Base-by-base conservation (phyloP, 2,329 filamentous ascomycete genomes). In the Simplicillium sp. region DNA sequence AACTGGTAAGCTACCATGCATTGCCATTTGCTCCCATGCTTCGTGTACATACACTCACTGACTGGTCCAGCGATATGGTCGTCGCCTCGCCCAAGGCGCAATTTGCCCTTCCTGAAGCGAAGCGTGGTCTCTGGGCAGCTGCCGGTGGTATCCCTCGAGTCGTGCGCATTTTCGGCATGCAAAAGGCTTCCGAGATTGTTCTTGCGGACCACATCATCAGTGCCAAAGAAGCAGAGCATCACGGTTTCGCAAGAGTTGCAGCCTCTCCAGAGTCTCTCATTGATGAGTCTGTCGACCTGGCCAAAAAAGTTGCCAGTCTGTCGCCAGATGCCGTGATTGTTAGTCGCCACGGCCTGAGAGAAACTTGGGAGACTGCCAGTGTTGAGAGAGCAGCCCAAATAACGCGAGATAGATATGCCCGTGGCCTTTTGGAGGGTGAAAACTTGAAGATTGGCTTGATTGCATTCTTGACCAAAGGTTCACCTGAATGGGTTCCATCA, bases 71-170 rank as follows among this genome's bases (percentile, higher is more conserved):
- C 44, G 71, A 75, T 46, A 59, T 77, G 52, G 67, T 75, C 4
- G 60, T 76, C 8, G 73, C 73, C 2, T 66, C 68, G 0, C 66
- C 70, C 1, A 63, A 60, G 4, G 71, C 73, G 5, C 65, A 57
- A 0, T 76, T 77, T 43, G 69, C 63, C 2, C 60, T 77, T 8
- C 71, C 73, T 9, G 73, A 77, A 54, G 71, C 68, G 3, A 65
- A 68, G 41, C 65, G 71, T 14, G 72, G 73, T n/a, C 64, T 77
- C 28, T 73, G 66, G 29, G 70, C 73, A 1, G 70, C 60, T 5
- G 72, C 70, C 1, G 72, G 72, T 5, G 70, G 70, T 9, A 61
- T 75, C 7, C 65, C 71, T 3, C 64, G 72, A 14, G 57, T 75
- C 8, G 67, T 73, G 3, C 65, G 69, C 25, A 70, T 45, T 4